Conservation (phyloP, 306 rosid species). For the Oemleria cerasiformis region DNA sequence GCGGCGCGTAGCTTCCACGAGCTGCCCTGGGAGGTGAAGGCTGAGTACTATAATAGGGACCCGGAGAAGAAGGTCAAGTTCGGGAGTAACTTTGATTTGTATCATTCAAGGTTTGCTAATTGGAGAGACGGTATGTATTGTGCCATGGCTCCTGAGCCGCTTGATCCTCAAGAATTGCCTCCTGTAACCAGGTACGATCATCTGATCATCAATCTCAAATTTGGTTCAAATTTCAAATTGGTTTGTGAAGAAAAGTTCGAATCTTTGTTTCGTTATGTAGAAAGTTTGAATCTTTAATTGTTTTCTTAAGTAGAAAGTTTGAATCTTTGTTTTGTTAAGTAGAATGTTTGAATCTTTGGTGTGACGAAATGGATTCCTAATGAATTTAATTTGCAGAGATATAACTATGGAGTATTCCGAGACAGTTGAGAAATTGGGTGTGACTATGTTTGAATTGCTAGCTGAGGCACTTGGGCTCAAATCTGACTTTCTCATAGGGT, state of each 20-base stretch:
- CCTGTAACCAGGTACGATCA: too few species aligned
- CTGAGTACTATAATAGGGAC: conserved; percentile 34
- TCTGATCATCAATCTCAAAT: too few species aligned
- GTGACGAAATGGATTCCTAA: not conserved
- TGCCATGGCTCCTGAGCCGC: conserved; percentile 38
- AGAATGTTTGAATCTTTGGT: too few species aligned
- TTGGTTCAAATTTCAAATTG: too few species aligned
- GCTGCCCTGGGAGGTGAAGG: conserved; percentile 34
- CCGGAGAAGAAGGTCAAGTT: conserved; percentile 35
- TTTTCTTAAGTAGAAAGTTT: too few species aligned
- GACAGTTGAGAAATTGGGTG: conserved; percentile 20
- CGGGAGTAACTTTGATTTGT: conserved; percentile 44
- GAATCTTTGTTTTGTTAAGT: too few species aligned
- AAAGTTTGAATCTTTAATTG: too few species aligned
- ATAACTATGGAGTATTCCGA: conserved; percentile 21
- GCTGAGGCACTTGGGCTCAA: conserved; percentile 41
- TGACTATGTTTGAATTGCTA: conserved; percentile 29
- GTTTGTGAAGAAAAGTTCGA: too few species aligned
- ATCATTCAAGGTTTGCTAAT: conserved; percentile 35
- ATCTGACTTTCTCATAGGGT: conserved; percentile 11
- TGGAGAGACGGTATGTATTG: conserved; percentile 48
- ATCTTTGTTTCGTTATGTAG: too few species aligned
- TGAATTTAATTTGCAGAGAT: not conserved
- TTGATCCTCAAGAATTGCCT: conserved; percentile 25
- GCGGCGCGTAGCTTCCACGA: conserved; percentile 49